Percentiles rank a stretch among this genome's conserved stretches.
phyloP scores from a whole-genome alignment of 164 flowering plant genomes.

The Amborella trichopoda region DNA sequence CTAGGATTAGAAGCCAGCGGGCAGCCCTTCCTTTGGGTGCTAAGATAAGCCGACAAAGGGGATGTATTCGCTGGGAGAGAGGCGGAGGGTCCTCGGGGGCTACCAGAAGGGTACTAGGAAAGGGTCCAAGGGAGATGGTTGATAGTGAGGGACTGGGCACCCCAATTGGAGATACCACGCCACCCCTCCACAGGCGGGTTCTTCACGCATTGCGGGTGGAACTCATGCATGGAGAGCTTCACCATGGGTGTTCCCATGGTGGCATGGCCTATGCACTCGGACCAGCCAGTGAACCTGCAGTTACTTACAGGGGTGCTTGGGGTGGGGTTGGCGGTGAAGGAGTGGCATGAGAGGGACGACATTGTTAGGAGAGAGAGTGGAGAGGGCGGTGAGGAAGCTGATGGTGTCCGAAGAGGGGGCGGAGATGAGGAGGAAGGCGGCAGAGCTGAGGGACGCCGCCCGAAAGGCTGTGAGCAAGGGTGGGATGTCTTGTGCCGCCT shows the following conservation, averaged over 20 bases:
- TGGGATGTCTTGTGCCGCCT: constrained; percentile 28
- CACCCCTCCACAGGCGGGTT: constrained; percentile 36
- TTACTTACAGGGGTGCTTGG: constrained; percentile 14
- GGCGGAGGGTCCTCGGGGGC: background rate
- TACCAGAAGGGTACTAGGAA: constrained; percentile 47
- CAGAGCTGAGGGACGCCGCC: constrained; percentile 6
- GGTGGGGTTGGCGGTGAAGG: constrained; percentile 12
- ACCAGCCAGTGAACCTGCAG: constrained; percentile 33
- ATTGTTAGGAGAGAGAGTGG: constrained; percentile 12
- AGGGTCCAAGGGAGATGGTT: constrained; percentile 15
- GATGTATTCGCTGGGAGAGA: constrained; percentile 4
- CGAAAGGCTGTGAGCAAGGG: constrained; percentile 5
- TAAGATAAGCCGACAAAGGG: constrained; percentile 5
- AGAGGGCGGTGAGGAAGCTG: constrained; percentile 15
- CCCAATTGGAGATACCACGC: constrained; percentile 32
- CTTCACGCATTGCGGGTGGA: constrained; percentile 52
- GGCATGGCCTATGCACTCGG: constrained; percentile 70
- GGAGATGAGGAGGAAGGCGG: constrained; percentile 6
- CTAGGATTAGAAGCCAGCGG: constrained; percentile 37
- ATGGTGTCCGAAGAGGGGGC: constrained; percentile 5
- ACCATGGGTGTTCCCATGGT: constrained; percentile 40
- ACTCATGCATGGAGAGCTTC: constrained; percentile 39
- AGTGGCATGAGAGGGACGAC: constrained; percentile 14
- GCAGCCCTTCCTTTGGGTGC: constrained; percentile 37
- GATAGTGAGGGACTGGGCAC: constrained; percentile 36